A percentile compares a stretch with the other conserved stretches of the same genome.
Evolutionary conservation across 768 basidiomycete species (phyloP).

Genomic region (Pseudohyphozyma bogoriensis): DNA sequence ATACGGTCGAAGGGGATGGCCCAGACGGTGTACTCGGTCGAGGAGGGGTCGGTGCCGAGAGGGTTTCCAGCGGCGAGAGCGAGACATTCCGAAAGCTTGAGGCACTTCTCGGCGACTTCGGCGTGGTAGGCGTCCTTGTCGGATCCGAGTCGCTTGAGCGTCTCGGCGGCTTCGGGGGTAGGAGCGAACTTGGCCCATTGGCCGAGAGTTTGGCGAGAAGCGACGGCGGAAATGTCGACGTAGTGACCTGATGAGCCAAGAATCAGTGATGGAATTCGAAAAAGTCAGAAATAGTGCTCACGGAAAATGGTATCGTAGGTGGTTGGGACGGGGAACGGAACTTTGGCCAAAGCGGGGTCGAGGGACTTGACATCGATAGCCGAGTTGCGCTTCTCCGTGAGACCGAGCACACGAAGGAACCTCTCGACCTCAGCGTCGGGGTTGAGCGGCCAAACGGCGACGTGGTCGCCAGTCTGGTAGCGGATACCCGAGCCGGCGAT

Average conservation of each 20-base stretch:
- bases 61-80: conserved; percentile 81
- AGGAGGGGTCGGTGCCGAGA: conserved; percentile 44
- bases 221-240: conserved; percentile 89
- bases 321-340: conserved; percentile 95
- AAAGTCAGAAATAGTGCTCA: too few relatives aligned
- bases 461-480: conserved; percentile 98
- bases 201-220: conserved; percentile 86
- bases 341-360: conserved; percentile 93
- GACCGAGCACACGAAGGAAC: conserved; percentile 72
- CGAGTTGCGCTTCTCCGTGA: conserved; percentile 66
- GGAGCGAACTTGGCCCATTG: conserved; percentile 81
- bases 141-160: conserved; percentile 63
- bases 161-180: conserved; percentile 59
- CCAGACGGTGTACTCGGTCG: conserved; percentile 72
- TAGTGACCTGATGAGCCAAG: too few relatives aligned
- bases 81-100: conserved; percentile 86
- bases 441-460: conserved; percentile 95
- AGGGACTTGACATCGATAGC: conserved; percentile 91
- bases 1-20: conserved; percentile 92
- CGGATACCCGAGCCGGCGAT: conserved; percentile 91
- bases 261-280: too few relatives aligned
- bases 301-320: conserved; percentile 87
- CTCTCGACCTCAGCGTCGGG: conserved; percentile 84
- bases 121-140: conserved; percentile 77
- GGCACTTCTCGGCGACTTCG: conserved; percentile 57